Conservation (phyloP, 129 eudicot genomes). For the Flaveria robusta region DNA sequence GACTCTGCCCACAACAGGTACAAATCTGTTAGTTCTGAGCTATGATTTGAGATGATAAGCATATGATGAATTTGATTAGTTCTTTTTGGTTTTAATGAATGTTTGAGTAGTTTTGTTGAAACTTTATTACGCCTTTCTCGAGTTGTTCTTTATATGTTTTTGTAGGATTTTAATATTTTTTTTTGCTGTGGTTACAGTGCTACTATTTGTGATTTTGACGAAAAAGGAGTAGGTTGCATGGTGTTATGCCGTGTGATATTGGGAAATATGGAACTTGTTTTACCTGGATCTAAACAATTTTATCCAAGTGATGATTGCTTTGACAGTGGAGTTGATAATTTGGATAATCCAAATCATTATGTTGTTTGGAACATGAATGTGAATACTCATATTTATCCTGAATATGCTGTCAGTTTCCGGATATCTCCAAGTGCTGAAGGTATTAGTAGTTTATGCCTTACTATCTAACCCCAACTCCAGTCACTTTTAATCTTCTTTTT, state of each 20-base stretch:
- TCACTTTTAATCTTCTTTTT: background rate
- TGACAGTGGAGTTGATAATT: conserved; percentile 69
- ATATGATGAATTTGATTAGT: background rate
- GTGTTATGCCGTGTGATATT: conserved; percentile 63
- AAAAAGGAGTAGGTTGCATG: conserved; percentile 59
- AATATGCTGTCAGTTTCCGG: conserved; percentile 57
- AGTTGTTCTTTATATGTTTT: background rate
- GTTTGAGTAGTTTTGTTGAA: background rate
- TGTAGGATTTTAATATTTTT: background rate
- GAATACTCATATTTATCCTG: conserved; percentile 65
- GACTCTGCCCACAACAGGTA: conserved; percentile 50
- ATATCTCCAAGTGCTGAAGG: conserved; percentile 49
- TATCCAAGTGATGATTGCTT: conserved; percentile 52
- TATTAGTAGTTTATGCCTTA: conserved; percentile 30
- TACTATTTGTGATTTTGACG: conserved; percentile 59
- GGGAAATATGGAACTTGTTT: conserved; percentile 60
- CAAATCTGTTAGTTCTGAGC: conserved; percentile 14
- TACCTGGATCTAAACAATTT: conserved; percentile 53
- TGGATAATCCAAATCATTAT: conserved; percentile 50
- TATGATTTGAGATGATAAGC: background rate
- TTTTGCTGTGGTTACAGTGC: conserved; percentile 50
- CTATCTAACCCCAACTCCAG: conserved; percentile 1
- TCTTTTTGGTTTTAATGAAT: background rate
- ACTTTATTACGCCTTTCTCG: background rate
- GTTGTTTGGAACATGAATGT: conserved; percentile 64